These are phyloP conservation scores for Colletotrichum endophyticum DNA, from an alignment of 2,329 filamentous ascomycete genomes.

Conservation along the genomic window DNA sequence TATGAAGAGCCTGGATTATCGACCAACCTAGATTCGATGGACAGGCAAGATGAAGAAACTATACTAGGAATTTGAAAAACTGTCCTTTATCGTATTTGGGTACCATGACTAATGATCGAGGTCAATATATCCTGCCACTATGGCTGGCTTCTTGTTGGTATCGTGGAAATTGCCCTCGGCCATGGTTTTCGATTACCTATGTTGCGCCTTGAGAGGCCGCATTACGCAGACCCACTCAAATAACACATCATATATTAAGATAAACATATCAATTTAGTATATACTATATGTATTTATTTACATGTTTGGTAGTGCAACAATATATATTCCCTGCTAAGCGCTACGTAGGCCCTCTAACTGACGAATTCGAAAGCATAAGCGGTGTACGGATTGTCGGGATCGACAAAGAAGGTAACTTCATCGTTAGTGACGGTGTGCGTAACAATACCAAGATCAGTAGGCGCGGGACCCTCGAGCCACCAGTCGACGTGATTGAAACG, in stretches of 20 bases:
- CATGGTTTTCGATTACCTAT: neutral
- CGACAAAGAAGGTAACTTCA: neutral
- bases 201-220: neutral
- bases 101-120: fast-evolving
- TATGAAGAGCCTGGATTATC: neutral
- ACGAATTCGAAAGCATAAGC: neutral
- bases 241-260: fast-evolving
- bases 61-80: fast-evolving
- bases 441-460: neutral
- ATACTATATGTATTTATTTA: neutral
- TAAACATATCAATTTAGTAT: no score
- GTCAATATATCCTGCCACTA: neutral
- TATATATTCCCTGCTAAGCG: fast-evolving
- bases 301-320: neutral
- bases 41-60: neutral
- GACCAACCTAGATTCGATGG: fast-evolving
- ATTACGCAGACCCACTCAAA: neutral
- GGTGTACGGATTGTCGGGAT: neutral
- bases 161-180: neutral
- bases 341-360: neutral
- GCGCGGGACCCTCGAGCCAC: neutral
- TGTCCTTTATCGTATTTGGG: fast-evolving
- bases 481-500: neutral
- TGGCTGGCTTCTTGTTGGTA: neutral
- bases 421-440: neutral